Evolutionary conservation across 2,329 filamentous ascomycete species (phyloP).

Genomic region (Trichoderma sp.): DNA sequence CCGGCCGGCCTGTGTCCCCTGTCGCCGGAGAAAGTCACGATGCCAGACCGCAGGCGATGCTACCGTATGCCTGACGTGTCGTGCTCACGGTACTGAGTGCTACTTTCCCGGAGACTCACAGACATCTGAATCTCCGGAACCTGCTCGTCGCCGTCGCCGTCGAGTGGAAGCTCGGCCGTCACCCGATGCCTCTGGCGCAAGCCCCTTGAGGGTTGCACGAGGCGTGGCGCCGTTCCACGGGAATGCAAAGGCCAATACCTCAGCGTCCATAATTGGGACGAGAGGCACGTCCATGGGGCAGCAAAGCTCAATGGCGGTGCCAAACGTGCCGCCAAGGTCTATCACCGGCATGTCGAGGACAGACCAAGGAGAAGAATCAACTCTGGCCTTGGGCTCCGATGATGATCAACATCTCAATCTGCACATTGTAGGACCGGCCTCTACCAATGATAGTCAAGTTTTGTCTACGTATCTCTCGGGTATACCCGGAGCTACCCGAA

Average conservation of each 20-base stretch:
- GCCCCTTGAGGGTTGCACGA: background rate
- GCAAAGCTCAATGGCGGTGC: background rate
- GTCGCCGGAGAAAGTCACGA: constrained; percentile 61
- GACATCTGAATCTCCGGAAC: constrained; percentile 27
- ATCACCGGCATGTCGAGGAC: background rate
- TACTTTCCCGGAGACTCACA: constrained; percentile 48
- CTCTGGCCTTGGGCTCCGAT: constrained; percentile 34
- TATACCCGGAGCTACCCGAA: constrained; percentile 34
- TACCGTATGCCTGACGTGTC: constrained; percentile 58
- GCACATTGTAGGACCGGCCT: constrained; percentile 61
- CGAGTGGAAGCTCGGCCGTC: constrained; percentile 19
- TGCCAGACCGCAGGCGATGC: constrained; percentile 59
- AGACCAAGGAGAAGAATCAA: constrained; percentile 27
- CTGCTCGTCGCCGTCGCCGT: constrained; percentile 21
- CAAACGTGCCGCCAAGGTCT: background rate
- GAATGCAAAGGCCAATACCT: constrained; percentile 1
- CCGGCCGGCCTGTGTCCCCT: constrained; percentile 60
- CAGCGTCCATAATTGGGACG: background rate
- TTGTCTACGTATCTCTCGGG: constrained; percentile 57
- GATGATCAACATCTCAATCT: constrained; percentile 45
- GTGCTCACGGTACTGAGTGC: constrained; percentile 58
- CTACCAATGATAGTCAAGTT: constrained; percentile 61
- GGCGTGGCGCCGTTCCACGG: background rate
- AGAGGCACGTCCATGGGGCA: background rate
- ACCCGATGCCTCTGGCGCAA: background rate